Conservation (phyloP, 108 stramenopile species). For the Pseudonitzschia pungens region DNA sequence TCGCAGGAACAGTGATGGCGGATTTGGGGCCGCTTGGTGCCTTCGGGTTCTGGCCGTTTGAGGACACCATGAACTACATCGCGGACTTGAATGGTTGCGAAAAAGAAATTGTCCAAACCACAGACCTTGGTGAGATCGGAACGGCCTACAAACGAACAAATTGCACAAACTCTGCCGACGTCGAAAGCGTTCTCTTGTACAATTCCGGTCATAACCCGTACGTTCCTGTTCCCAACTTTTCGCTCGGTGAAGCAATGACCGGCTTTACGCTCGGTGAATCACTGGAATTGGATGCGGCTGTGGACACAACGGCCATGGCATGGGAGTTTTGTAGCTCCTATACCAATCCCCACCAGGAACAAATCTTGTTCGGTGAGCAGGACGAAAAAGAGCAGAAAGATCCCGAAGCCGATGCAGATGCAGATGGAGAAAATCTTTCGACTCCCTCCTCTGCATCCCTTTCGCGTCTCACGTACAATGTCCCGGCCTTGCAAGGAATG, state of each 20-base stretch:
- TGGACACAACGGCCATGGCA: conserved; percentile 34
- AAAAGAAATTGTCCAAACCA: background rate
- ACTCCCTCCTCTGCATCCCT: no score
- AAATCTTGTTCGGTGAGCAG: background rate
- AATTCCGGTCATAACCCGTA: conserved; percentile 26
- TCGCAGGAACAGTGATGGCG: background rate
- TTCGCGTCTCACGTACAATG: no score
- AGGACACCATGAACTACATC: background rate
- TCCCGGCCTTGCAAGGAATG: no score
- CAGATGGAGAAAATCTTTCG: background rate
- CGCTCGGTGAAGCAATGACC: no score
- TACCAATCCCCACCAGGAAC: background rate
- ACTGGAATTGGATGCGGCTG: background rate
- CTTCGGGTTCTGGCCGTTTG: background rate
- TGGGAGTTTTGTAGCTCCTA: conserved; percentile 32
- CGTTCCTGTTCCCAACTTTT: background rate
- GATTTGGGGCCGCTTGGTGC: background rate
- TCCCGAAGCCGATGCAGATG: background rate
- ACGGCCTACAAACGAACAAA: conserved; percentile 3
- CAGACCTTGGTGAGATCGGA: background rate
- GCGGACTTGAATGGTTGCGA: conserved; percentile 2
- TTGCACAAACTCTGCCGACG: conserved; percentile 31
- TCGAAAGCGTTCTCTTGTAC: conserved; percentile 13
- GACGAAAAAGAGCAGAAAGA: background rate
- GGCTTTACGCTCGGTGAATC: no score